A percentile compares a stretch with the other conserved stretches of the same genome.
Evolutionary conservation across 495 filamentous ascomycete species (phyloP).

Genomic region (Talaromyces adpressus): DNA sequence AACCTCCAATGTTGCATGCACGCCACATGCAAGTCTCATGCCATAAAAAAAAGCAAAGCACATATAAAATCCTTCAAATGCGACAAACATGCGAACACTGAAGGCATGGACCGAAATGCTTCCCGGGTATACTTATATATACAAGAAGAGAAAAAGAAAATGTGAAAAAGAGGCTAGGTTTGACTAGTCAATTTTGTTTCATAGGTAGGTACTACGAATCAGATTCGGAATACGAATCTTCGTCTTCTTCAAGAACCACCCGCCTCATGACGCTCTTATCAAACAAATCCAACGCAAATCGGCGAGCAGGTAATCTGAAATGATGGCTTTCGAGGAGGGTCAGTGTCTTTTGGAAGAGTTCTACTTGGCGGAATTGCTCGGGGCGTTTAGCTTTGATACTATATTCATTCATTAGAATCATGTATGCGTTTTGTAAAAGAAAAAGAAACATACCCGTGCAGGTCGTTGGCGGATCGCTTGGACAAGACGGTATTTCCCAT

Average conservation of each 20-base stretch:
- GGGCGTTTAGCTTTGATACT: slow-evolving; percentile 62
- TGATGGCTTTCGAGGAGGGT: slow-evolving; percentile 82
- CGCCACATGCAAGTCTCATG: neutral
- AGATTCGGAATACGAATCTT: slow-evolving; percentile 17
- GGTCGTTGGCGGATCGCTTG: slow-evolving; percentile 66
- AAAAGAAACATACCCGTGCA: slow-evolving; percentile 42
- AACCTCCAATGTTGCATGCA: neutral
- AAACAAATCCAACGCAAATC: slow-evolving; percentile 88
- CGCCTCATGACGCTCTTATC: slow-evolving; percentile 79
- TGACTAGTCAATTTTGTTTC: neutral
- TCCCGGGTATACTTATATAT: slow-evolving; percentile 1
- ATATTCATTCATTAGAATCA: slow-evolving; percentile 5
- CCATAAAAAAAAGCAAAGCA: neutral
- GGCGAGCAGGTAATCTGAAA: slow-evolving; percentile 74
- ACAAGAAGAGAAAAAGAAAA: neutral
- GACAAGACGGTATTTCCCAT: slow-evolving; percentile 84
- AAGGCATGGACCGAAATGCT: neutral
- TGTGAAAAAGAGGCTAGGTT: neutral
- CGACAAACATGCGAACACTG: neutral
- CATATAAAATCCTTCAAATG: neutral
- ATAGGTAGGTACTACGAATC: neutral
- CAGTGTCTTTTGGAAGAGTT: slow-evolving; percentile 78
- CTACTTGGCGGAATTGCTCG: slow-evolving; percentile 63
- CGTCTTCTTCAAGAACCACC: slow-evolving; percentile 66
- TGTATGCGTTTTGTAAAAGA: slow-evolving; percentile 2